phyloP scores from a whole-genome alignment of 768 basidiomycete genomes.

The Mycena belliarum region DNA sequence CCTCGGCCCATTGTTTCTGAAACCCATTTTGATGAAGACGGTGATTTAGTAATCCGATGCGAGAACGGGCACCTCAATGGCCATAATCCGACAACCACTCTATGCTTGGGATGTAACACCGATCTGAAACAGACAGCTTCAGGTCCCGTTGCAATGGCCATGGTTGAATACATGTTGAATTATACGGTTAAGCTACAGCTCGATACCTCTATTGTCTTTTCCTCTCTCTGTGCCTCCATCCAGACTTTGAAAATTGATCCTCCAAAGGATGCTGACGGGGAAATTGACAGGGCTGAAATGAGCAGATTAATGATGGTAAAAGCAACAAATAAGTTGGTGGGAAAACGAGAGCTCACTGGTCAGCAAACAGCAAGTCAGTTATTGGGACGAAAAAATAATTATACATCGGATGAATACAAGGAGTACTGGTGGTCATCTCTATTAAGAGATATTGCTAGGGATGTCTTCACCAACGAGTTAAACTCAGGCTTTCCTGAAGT shows the following conservation, averaged over 20 bases:
- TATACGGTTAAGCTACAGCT: too few relatives aligned
- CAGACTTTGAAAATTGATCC: slow-evolving; percentile 8
- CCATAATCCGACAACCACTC: slow-evolving; percentile 8
- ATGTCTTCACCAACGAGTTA: slow-evolving; percentile 22
- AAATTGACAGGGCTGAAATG: slow-evolving; percentile 2
- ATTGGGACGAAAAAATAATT: slow-evolving; percentile 6
- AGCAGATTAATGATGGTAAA: slow-evolving; percentile 9
- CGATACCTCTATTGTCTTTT: slow-evolving; percentile 2
- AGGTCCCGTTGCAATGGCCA: slow-evolving; percentile 19
- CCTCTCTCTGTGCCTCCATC: slow-evolving; percentile 18
- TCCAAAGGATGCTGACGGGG: slow-evolving; percentile 15
- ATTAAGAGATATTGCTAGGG: slow-evolving; percentile 3
- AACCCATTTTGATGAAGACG: slow-evolving; percentile 10
- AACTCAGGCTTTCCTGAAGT: neutral
- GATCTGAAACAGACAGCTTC: slow-evolving; percentile 16
- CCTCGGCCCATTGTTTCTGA: neutral
- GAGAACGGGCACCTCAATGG: slow-evolving; percentile 13
- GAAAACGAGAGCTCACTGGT: slow-evolving; percentile 10
- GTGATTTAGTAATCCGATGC: slow-evolving; percentile 1
- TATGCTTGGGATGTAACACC: neutral
- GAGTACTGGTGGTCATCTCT: slow-evolving; percentile 12
- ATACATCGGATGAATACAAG: slow-evolving; percentile 2
- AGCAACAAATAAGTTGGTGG: slow-evolving; percentile 2
- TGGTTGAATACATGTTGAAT: slow-evolving; percentile 4
- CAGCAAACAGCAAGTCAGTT: slow-evolving; percentile 14